A percentile compares a stretch with the other conserved stretches of the same genome.
Conservation (phyloP, 2,329 filamentous ascomycete species). For the Colletotrichum eleusines region DNA sequence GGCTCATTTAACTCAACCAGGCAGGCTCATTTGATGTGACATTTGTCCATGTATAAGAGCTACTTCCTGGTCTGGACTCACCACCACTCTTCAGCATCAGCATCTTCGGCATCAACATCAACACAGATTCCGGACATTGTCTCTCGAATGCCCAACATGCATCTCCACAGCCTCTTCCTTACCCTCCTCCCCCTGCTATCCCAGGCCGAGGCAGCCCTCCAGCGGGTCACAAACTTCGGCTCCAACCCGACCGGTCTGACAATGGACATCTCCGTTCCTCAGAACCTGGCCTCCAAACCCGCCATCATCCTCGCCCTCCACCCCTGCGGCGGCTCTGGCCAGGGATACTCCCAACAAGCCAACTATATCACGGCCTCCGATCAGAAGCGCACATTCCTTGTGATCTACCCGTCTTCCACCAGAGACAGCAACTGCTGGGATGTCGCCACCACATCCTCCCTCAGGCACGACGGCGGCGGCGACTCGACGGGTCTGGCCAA, state of each 20-base stretch:
- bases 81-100: background rate
- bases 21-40: background rate
- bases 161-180: slow-evolving; percentile 7
- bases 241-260: slow-evolving; percentile 39
- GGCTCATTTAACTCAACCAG: background rate
- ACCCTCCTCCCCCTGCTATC: slow-evolving; percentile 8
- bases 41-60: background rate
- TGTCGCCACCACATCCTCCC: slow-evolving; percentile 56
- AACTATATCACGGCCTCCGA: slow-evolving; percentile 51
- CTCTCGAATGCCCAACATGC: background rate
- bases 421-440: slow-evolving; percentile 60
- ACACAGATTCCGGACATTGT: background rate
- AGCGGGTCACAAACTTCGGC: slow-evolving; percentile 34
- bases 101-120: background rate
- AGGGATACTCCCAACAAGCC: slow-evolving; percentile 27
- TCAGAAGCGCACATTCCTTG: slow-evolving; percentile 58
- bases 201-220: slow-evolving; percentile 17
- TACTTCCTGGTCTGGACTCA: background rate
- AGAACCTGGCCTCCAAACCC: slow-evolving; percentile 25
- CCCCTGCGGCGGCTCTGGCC: slow-evolving; percentile 40
- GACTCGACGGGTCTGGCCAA: slow-evolving; percentile 62
- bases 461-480: slow-evolving; percentile 61
- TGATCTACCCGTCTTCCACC: slow-evolving; percentile 48
- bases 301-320: slow-evolving; percentile 41
- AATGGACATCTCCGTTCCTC: slow-evolving; percentile 38